Evolutionary conservation across 2,329 filamentous ascomycete genomes (phyloP).

Genomic region (Talaromyces funiculosus): DNA sequence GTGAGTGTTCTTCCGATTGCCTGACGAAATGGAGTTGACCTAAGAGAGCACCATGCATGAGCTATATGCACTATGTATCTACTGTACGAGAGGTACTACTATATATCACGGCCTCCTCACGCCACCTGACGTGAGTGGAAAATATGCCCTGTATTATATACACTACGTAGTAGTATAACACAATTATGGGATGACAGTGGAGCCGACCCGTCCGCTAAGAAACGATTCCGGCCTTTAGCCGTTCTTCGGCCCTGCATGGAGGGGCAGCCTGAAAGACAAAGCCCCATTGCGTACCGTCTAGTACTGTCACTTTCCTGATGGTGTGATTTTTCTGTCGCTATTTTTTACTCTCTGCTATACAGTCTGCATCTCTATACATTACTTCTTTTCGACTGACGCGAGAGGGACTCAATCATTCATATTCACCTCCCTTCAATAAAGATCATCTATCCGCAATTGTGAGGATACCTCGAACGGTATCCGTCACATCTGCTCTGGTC

Average conservation of each 20-base stretch:
- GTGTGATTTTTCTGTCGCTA: not conserved
- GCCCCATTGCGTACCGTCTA: not conserved
- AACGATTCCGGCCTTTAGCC: slow-evolving; percentile 8
- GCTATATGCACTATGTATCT: too few relatives aligned
- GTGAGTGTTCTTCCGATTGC: not conserved
- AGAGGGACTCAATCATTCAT: not conserved
- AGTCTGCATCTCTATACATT: not conserved
- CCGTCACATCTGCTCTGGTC: slow-evolving; percentile 1
- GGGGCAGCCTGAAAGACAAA: not conserved
- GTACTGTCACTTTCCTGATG: not conserved
- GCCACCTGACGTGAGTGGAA: not conserved
- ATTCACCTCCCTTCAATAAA: not conserved
- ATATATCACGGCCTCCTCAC: not conserved
- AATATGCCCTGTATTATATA: not conserved
- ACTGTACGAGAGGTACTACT: too few relatives aligned
- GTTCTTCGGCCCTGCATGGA: slow-evolving; percentile 3
- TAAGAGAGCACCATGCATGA: not conserved
- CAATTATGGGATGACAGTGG: not conserved
- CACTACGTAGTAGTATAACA: not conserved
- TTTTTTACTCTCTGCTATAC: not conserved
- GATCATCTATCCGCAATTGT: not conserved
- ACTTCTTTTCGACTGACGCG: not conserved
- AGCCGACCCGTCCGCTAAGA: not conserved
- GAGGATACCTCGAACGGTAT: not conserved
- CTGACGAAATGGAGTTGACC: not conserved